A percentile compares a stretch with the other conserved stretches of the same genome.
These are phyloP conservation scores for Penicillium pancosmium DNA, from an alignment of 495 filamentous ascomycete genomes.

Conservation along the genomic window DNA sequence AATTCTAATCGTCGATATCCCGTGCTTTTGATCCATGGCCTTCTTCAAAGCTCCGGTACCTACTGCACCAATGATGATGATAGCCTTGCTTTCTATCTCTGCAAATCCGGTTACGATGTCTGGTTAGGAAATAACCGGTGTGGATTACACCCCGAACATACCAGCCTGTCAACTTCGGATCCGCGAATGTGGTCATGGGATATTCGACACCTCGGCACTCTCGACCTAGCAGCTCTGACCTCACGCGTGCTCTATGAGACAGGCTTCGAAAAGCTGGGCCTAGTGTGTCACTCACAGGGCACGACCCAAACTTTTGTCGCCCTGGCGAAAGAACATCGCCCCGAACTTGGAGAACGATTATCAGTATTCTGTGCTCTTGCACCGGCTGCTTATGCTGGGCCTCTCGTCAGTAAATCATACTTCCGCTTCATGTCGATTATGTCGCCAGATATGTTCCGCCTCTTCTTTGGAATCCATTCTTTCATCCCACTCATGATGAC, in stretches of 20 bases:
- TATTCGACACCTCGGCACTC: slow-evolving; percentile 88
- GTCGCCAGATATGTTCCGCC: slow-evolving; percentile 71
- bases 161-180: slow-evolving; percentile 67
- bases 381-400: slow-evolving; percentile 88
- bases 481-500: slow-evolving; percentile 97
- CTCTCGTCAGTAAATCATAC: slow-evolving; percentile 82
- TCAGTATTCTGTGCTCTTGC: slow-evolving; percentile 93
- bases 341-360: slow-evolving; percentile 80
- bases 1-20: slow-evolving; percentile 70
- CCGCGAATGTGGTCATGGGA: slow-evolving; percentile 99
- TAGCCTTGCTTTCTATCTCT: slow-evolving; percentile 87
- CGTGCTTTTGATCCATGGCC: slow-evolving; percentile 83
- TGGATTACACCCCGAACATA: slow-evolving; percentile 78
- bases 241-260: slow-evolving; percentile 83
- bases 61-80: slow-evolving; percentile 91
- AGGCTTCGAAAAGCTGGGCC: slow-evolving; percentile 78
- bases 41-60: slow-evolving; percentile 85
- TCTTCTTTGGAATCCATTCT: slow-evolving; percentile 89
- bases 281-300: slow-evolving; percentile 89
- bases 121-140: slow-evolving; percentile 97
- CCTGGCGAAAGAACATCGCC: slow-evolving; percentile 88
- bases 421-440: slow-evolving; percentile 91
- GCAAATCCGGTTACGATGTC: slow-evolving; percentile 92
- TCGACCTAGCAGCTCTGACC: slow-evolving; percentile 88
- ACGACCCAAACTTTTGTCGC: slow-evolving; percentile 90